Conservation (phyloP, 2,329 filamentous ascomycete genomes). For the Stachybotrys chartarum region DNA sequence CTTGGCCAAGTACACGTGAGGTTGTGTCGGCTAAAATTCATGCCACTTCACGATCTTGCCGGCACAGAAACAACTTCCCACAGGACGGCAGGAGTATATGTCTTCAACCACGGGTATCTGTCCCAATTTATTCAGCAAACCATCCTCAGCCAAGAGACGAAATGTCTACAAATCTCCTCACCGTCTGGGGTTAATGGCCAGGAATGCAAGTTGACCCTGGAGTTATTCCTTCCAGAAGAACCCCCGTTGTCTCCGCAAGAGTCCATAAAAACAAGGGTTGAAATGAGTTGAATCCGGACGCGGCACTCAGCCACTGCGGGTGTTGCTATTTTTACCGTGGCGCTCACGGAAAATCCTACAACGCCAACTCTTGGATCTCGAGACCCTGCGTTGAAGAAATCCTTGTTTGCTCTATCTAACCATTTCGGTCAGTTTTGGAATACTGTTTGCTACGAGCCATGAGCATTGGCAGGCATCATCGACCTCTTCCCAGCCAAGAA, state of each 20-base stretch:
- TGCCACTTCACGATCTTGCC: too few relatives aligned
- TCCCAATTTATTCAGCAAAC: not conserved
- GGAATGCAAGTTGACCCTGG: not conserved
- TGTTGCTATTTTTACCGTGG: not conserved
- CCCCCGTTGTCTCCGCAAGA: not conserved
- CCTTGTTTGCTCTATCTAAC: not conserved
- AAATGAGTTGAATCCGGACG: not conserved
- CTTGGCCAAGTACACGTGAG: too few relatives aligned
- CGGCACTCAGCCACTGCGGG: not conserved
- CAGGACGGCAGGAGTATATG: too few relatives aligned
- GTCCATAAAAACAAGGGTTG: too few relatives aligned
- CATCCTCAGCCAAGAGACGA: not conserved
- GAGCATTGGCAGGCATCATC: too few relatives aligned
- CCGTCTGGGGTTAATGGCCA: not conserved
- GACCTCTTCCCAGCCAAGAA: too few relatives aligned
- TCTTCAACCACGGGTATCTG: not conserved
- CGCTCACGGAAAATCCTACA: not conserved
- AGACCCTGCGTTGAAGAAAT: not conserved
- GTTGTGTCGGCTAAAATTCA: too few relatives aligned
- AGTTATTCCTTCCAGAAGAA: not conserved
- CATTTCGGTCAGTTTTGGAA: not conserved
- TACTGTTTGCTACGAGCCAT: too few relatives aligned
- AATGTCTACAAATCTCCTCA: not conserved
- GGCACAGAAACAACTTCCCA: too few relatives aligned
- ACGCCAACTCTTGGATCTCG: not conserved